Conservation (phyloP, 352 stramenopile genomes). For the Peronospora destructor region DNA sequence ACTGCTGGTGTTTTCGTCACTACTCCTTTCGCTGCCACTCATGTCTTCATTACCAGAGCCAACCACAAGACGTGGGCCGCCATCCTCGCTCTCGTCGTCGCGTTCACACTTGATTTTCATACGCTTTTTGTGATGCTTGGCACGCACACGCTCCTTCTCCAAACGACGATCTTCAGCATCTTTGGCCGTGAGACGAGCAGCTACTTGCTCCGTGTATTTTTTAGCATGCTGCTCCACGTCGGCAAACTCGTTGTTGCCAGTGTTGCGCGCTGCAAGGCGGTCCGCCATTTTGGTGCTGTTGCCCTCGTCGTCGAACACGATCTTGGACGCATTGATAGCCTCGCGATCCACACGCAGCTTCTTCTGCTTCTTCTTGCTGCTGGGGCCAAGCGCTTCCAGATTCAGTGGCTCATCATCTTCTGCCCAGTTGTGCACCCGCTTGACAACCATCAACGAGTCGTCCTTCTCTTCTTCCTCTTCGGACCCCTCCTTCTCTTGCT, state of each 20-base stretch:
- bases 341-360: constrained; percentile 77
- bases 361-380: constrained; percentile 83
- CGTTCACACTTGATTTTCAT: constrained; percentile 78
- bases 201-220: constrained; percentile 57
- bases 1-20: constrained; percentile 30
- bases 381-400: constrained; percentile 44
- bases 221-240: constrained; percentile 64
- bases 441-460: constrained; percentile 89
- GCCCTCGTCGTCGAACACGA: constrained; percentile 94
- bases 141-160: constrained; percentile 83
- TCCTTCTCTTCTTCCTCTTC: constrained; percentile 75
- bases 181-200: constrained; percentile 65
- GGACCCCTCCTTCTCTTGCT: constrained; percentile 33
- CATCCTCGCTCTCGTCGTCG: constrained; percentile 33
- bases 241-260: constrained; percentile 40
- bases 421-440: constrained; percentile 84
- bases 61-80: constrained; percentile 31
- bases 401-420: constrained; percentile 48
- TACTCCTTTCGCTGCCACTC: constrained; percentile 30
- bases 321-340: constrained; percentile 64
- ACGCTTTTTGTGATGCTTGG: constrained; percentile 87
- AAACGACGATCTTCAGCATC: constrained; percentile 68
- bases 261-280: constrained; percentile 42
- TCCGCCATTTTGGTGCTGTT: constrained; percentile 66
- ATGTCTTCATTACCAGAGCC: constrained; percentile 35